Conservation (phyloP, 768 basidiomycete species). For the Brasilioporus rufonigricans region DNA sequence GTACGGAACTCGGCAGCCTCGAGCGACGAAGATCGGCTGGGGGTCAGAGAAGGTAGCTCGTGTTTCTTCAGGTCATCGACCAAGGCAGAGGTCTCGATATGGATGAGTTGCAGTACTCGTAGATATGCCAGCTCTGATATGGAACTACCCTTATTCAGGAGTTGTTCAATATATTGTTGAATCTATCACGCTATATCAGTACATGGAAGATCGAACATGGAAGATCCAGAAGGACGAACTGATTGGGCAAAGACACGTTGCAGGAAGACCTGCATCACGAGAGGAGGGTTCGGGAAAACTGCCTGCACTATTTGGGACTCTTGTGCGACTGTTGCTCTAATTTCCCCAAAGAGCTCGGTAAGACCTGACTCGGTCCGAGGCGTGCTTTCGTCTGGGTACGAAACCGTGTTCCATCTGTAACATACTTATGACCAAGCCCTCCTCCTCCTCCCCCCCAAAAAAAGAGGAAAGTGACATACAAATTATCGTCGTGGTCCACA, state of each 20-base stretch:
- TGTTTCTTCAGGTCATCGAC: constrained; percentile 92
- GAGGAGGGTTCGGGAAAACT: constrained; percentile 93
- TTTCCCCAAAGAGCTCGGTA: constrained; percentile 78
- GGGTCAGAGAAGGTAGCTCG: constrained; percentile 69
- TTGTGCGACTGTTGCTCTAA: constrained; percentile 86
- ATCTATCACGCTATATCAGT: constrained; percentile 52
- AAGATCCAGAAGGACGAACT: constrained; percentile 45
- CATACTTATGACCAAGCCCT: background rate
- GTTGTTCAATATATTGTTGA: constrained; percentile 92
- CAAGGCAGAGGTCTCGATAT: constrained; percentile 70
- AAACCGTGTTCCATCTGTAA: constrained; percentile 75
- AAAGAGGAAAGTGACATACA: constrained; percentile 42
- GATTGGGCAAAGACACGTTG: constrained; percentile 98
- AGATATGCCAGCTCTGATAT: constrained; percentile 90
- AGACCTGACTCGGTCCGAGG: constrained; percentile 82
- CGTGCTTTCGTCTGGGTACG: constrained; percentile 73
- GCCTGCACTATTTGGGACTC: constrained; percentile 98
- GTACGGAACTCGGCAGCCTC: constrained; percentile 62
- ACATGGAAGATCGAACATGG: background rate
- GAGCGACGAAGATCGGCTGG: constrained; percentile 55
- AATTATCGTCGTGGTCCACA: constrained; percentile 51
- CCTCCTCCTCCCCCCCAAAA: no score
- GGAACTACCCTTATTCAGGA: constrained; percentile 69
- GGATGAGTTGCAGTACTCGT: constrained; percentile 85
- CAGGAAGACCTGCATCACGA: constrained; percentile 97